Base-by-base conservation (phyloP, 441 rosid genomes). In the Gossypium laxum region DNA sequence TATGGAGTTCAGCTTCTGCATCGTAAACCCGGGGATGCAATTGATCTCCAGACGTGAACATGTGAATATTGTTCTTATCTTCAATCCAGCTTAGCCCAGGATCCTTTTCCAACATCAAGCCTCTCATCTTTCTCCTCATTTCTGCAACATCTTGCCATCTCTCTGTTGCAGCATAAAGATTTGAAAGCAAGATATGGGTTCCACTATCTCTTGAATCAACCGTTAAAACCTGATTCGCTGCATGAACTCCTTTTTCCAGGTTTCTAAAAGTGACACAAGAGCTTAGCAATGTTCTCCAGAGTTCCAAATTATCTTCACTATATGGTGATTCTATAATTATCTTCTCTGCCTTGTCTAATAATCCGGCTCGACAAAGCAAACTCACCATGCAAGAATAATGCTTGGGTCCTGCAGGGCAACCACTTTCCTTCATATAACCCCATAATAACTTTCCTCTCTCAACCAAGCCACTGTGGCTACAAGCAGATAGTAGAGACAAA, bases 51-150 rank as follows among this genome's bases (percentile, higher is more conserved):
- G 96, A 89, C 60, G 85, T 76, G 77, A 91, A 86, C 6, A 77
- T 80, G 47, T 80, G 85, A 73, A 87, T 75, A 66, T 72, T 78
- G 72, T 84, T 83, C 74, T 76, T 79, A 55, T 76, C 78, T 78
- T 90, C 93, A 55, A 91, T 86, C 96, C 97, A 91, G 82, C 96
- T 93, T 55, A 88, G 62, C 50, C 91, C 97, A n/a, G 96, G 93
- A 79, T 85, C 87, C 79, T 88, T 91, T 51, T 82, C 83, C 70
- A 82, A 59, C 73, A 70, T 73, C 73, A 85, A 74, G 28, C 84
- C 88, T 79, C 89, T 86, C 3, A 83, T 83, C 84, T 83, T 87
- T 67, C 80, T 85, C 80, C 96, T 88, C 65, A 82, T 82, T 71
- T 80, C 88, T 4, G 87, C 86, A 56, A 84, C 97, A 26, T 64